phyloP scores from a whole-genome alignment of 2,329 filamentous ascomycete species.

The Diaporthe batatas region DNA sequence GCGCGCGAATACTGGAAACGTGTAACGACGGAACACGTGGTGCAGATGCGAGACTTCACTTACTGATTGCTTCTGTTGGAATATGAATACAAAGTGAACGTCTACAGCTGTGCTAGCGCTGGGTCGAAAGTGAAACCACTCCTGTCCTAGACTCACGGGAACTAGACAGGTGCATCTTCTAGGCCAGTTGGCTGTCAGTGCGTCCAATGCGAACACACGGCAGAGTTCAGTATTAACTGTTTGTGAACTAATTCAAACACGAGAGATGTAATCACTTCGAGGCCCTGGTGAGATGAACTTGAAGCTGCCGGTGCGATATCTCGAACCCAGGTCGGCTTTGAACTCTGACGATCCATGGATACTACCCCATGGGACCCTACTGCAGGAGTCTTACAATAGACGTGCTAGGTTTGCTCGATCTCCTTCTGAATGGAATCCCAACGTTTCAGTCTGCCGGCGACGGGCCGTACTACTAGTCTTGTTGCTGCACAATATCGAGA shows the following conservation, averaged over 20 bases:
- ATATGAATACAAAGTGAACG: neutral
- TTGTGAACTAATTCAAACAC: neutral
- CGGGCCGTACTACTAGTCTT: conserved; percentile 6
- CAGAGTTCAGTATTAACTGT: neutral
- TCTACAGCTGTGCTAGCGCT: neutral
- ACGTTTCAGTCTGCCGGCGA: conserved; percentile 1
- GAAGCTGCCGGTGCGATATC: neutral
- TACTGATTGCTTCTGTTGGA: neutral
- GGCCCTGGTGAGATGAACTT: neutral
- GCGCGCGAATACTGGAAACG: neutral
- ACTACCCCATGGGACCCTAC: neutral
- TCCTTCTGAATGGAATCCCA: neutral
- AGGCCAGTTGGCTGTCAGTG: neutral
- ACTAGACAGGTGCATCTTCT: neutral
- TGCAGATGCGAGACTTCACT: neutral
- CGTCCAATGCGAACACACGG: neutral
- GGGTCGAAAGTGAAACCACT: neutral
- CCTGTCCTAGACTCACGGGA: neutral
- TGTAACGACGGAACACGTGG: neutral
- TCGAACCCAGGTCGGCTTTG: neutral
- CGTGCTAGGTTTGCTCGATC: neutral
- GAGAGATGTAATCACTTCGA: too few species aligned
- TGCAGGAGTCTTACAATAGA: neutral
- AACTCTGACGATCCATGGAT: neutral
- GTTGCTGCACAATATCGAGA: neutral